A percentile compares a stretch with the other conserved stretches of the same genome.
phyloP scores from a whole-genome alignment of 2,329 filamentous ascomycete species.

The Sporothrix luriei region DNA sequence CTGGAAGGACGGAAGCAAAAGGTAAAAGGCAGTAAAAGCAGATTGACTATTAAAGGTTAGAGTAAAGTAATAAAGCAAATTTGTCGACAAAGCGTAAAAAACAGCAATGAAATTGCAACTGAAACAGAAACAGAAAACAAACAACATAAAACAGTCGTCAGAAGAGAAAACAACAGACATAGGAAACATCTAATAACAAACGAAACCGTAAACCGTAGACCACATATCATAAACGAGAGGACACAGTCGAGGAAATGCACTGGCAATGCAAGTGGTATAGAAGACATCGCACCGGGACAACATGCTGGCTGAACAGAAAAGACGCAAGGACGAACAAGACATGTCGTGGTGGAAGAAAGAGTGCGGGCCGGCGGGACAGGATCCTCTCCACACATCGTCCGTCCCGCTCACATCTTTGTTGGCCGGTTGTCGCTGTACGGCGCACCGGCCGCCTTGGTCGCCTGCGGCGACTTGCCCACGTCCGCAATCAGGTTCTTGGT shows the following conservation, averaged over 20 bases:
- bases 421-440: slow-evolving; percentile 22
- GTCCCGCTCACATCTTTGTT: neutral
- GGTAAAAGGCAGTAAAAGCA: neutral
- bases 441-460: slow-evolving; percentile 17
- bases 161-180: no score
- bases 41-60: no score
- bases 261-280: neutral
- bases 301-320: neutral
- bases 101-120: no score
- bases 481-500: slow-evolving; percentile 35
- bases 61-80: no score
- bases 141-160: neutral
- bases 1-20: neutral
- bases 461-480: slow-evolving; percentile 31
- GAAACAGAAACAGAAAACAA: neutral
- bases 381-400: no score
- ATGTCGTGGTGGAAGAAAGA: neutral
- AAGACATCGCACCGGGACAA: neutral
- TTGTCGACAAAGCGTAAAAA: neutral
- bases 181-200: neutral
- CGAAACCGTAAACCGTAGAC: slow-evolving; percentile 16
- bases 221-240: slow-evolving; percentile 10
- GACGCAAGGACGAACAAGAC: neutral
- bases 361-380: no score
- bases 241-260: neutral